Base-by-base conservation (phyloP, 148 eudicot species). In the Nyssa sinensis region DNA sequence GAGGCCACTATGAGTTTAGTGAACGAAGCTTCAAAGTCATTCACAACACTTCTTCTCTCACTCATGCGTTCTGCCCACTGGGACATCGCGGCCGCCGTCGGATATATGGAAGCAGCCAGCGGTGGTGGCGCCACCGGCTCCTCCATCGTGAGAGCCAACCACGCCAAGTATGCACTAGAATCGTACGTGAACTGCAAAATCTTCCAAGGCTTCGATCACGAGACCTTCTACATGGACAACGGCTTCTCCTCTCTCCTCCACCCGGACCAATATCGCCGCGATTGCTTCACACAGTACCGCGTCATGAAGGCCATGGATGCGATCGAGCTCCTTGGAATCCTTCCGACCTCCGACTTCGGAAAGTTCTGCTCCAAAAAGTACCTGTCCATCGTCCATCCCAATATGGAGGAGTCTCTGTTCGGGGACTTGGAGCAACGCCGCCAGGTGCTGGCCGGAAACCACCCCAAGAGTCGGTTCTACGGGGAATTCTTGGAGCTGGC, bases 271-370 rank as follows among this genome's bases (percentile, higher is more conserved):
- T 91, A 88, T 87, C 91, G 97, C 3, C 75, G 75, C 19, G 91
- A 89, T 49, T 93, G 94, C 84, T 95, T 89, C 84, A 86, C 96
- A 34, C 93, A 93, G 81, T 93, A 84, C 75, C 81, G 85, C 0
- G 97, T 92, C 81, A 95, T 93, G 99, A 91, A 91, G 53, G 82
- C 94, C 64, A 95, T 93, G 94, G 99, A 95, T 75, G 94, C 99
- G 1, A 62, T 86, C 24, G 99, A 92, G 82, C 91, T 95, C 71
- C 93, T 95, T 25, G 96, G 99, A 39, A 86, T 95, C 32, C 74
- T 91, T 11, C 99, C 99, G 30, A 86, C 82, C 1, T 92, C 93
- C 59, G 89, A 89, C 21, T 95, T 95, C 64, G 99, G 99, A 8
- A 88, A 84, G 39, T 92, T 92, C 74, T 88, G 94, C 66, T 80